These are phyloP conservation scores for Pyrrhoderma lamaoense DNA, from an alignment of 1,284 basidiomycete genomes.

Conservation along the genomic window DNA sequence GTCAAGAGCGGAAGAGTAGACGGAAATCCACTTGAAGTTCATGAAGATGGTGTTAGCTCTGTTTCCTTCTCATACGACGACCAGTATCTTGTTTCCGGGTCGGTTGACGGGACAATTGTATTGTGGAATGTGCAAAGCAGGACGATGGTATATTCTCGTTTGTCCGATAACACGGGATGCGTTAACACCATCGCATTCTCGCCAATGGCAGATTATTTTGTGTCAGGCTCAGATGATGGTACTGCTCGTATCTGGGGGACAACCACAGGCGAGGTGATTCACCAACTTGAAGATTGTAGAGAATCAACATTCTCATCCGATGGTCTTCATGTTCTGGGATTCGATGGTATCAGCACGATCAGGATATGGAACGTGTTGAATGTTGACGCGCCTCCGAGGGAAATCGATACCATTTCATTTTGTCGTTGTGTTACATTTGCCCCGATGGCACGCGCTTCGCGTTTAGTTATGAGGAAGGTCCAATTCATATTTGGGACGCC, in stretches of 20 bases:
- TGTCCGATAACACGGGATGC: not conserved
- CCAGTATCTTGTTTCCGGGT: conserved; percentile 13
- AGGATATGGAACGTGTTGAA: too few relatives aligned
- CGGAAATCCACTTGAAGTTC: conserved; percentile 5
- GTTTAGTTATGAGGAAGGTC: not conserved
- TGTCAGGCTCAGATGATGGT: too few relatives aligned
- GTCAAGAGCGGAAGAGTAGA: conserved; percentile 7
- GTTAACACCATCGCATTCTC: conserved; percentile 12
- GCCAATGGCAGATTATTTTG: too few relatives aligned
- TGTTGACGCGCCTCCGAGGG: not conserved
- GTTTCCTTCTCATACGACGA: conserved; percentile 14
- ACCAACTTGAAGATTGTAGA: too few relatives aligned
- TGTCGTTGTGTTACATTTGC: conserved; percentile 1
- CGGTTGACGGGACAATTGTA: conserved; percentile 12
- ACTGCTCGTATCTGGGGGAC: too few relatives aligned
- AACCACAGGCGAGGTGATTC: too few relatives aligned
- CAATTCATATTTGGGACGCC: conserved; percentile 1
- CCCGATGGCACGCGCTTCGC: not conserved
- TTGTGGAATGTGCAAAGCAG: conserved; percentile 17
- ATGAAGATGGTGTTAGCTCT: conserved; percentile 3
- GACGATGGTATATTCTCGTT: not conserved
- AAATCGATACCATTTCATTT: not conserved
- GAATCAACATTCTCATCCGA: too few relatives aligned
- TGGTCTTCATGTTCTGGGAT: too few relatives aligned
- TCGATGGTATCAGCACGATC: too few relatives aligned